phyloP scores from a whole-genome alignment of 2,329 filamentous ascomycete species.

The Claviceps paspali region DNA sequence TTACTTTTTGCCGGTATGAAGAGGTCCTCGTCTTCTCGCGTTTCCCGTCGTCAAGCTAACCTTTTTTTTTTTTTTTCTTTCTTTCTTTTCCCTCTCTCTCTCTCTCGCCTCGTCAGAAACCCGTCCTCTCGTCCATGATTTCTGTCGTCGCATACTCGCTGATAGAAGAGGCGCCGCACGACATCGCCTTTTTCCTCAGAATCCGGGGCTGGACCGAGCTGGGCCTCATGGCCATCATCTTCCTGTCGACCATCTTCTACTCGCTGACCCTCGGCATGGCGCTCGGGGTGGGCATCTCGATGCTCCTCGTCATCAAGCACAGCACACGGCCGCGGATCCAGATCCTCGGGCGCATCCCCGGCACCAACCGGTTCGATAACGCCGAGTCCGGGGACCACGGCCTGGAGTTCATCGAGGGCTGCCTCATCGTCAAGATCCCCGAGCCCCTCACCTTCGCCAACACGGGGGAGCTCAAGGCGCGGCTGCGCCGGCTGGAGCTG shows the following conservation, averaged over 20 bases:
- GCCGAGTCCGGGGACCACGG: constrained; percentile 57
- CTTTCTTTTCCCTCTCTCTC: background rate
- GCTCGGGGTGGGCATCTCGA: constrained; percentile 78
- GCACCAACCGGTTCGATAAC: constrained; percentile 73
- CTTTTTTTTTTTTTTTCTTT: background rate
- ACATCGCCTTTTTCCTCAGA: constrained; percentile 75
- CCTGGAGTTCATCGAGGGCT: constrained; percentile 82
- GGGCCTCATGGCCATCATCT: constrained; percentile 76
- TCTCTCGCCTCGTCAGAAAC: too few relatives aligned
- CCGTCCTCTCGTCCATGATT: constrained; percentile 84
- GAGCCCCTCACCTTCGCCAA: constrained; percentile 96
- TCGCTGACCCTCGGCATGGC: constrained; percentile 88
- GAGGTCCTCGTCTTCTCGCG: too few relatives aligned
- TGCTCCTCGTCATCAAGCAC: constrained; percentile 80
- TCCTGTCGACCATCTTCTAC: constrained; percentile 85
- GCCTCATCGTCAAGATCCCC: constrained; percentile 91
- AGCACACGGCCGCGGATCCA: constrained; percentile 87
- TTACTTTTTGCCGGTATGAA: constrained; percentile 85
- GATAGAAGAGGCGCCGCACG: constrained; percentile 87
- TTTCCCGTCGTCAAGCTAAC: too few relatives aligned
- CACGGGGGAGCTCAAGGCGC: constrained; percentile 76
- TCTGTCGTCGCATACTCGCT: constrained; percentile 89
- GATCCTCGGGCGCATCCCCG: constrained; percentile 79
- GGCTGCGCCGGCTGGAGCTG: constrained; percentile 68
- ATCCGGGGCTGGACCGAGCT: constrained; percentile 82